A percentile compares a stretch with the other conserved stretches of the same genome.
Evolutionary conservation across 2,329 filamentous ascomycete species (phyloP).

Genomic region (Paraconiothyrium sp.): DNA sequence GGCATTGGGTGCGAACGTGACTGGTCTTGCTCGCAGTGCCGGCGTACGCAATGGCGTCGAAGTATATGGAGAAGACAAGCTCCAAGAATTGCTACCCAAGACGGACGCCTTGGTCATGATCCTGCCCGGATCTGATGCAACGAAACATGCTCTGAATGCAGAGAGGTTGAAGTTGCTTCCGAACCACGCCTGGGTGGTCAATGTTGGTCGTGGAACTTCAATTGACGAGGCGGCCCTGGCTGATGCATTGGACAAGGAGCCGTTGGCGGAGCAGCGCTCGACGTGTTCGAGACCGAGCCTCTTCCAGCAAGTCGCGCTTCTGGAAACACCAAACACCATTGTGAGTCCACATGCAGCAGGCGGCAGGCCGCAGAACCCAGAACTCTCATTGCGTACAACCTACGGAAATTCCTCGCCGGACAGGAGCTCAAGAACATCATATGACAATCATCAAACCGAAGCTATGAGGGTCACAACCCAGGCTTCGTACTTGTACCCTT

Average conservation of each 20-base stretch:
- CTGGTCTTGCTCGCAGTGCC: constrained; percentile 64
- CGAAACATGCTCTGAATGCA: constrained; percentile 66
- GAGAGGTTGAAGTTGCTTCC: constrained; percentile 71
- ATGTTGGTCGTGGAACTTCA: constrained; percentile 79
- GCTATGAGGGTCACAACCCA: background rate
- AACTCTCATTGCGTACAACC: constrained; percentile 69
- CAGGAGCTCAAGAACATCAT: constrained; percentile 68
- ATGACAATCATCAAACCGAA: constrained; percentile 22
- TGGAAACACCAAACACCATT: constrained; percentile 60
- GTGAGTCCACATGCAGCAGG: constrained; percentile 68
- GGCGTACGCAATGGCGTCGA: constrained; percentile 69
- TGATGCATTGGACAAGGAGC: constrained; percentile 70
- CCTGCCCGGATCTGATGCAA: constrained; percentile 63
- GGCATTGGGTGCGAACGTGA: constrained; percentile 66
- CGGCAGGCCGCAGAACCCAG: constrained; percentile 68
- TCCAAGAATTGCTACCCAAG: constrained; percentile 63
- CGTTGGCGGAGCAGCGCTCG: constrained; percentile 78
- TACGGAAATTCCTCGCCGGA: constrained; percentile 67
- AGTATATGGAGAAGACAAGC: constrained; percentile 64
- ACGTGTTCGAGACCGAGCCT: constrained; percentile 79
- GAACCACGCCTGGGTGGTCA: constrained; percentile 71
- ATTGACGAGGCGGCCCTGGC: constrained; percentile 77
- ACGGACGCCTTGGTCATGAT: constrained; percentile 73
- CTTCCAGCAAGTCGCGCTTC: constrained; percentile 60
- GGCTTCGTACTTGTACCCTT: background rate